Base-by-base conservation (phyloP, 163 green algal genomes). In the Volvox carteri region DNA sequence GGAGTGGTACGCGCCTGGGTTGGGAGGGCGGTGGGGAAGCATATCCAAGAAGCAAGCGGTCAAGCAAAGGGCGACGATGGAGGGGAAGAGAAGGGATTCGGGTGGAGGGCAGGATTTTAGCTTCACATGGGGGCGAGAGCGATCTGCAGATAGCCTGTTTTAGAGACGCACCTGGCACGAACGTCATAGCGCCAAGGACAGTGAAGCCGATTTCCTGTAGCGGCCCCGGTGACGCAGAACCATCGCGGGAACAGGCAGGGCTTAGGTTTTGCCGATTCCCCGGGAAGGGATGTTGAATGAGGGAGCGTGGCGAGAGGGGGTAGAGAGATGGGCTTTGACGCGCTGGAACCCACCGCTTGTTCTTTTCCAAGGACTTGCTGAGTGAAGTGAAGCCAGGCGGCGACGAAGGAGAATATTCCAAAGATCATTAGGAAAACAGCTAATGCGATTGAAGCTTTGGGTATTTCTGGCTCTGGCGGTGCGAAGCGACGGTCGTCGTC, bases 351-450 rank as follows among this genome's bases (percentile, higher is more conserved):
- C 75, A 95, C 92, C 90, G 92, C 92, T 42, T 94, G 91, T 52
- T 92, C 85, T 60, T 95, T 95, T 50, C 92, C 92, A 14, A 95
- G 90, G 2, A 95, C 60, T 4, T 74, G 65, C 48, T 95, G 91
- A 3, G 92, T 95, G 75, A 92, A 91, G 85, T 95, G 92, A 60
- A 95, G 74, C 92, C 92, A 95, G 4, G 92, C 92, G 18, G 93
- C 81, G 46, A 94, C 90, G 18, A 94, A 88, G n/a, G 84, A 90
- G 7, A 73, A 84, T 0, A 89, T 72, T 41, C 92, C 92, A 87
- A 95, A 93, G 6, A 86, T 25, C 28, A 78, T 90, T 21, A 95
- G 86, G 52, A 94, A 92, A 0, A 93, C 14, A n/a, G 92, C 91
- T 19, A 95, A 80, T 4, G 85, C 85, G 6, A 95, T 70, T 9